A percentile compares a stretch with the other conserved stretches of the same genome.
phyloP scores from a whole-genome alignment of 2,329 filamentous ascomycete species.

The Daldinia sp. region DNA sequence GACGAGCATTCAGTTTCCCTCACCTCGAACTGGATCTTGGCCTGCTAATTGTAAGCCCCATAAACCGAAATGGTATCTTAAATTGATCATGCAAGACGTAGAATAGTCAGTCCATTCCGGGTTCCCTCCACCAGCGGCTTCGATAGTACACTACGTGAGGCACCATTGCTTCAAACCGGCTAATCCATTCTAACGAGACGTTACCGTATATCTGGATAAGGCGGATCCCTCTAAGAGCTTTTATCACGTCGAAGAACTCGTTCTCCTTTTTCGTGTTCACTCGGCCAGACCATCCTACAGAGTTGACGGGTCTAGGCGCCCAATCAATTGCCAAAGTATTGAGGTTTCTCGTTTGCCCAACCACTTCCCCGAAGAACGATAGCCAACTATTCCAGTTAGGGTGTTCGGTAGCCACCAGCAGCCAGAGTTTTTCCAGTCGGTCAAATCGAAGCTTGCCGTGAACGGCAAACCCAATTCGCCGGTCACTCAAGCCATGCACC shows the following conservation, averaged over 20 bases:
- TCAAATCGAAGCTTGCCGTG: slow-evolving; percentile 42
- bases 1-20: too few species aligned
- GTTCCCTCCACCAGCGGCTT: slow-evolving; percentile 43
- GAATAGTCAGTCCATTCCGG: slow-evolving; percentile 25
- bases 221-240: slow-evolving; percentile 26
- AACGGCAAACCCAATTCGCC: slow-evolving; percentile 45
- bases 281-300: slow-evolving; percentile 24
- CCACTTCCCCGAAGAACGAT: slow-evolving; percentile 40
- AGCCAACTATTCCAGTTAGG: slow-evolving; percentile 48
- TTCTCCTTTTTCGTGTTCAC: slow-evolving; percentile 39
- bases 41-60: not conserved
- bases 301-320: slow-evolving; percentile 37
- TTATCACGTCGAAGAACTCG: slow-evolving; percentile 37
- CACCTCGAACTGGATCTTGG: too few species aligned
- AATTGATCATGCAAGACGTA: too few species aligned
- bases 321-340: slow-evolving; percentile 44
- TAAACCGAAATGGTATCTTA: not conserved
- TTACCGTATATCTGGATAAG: slow-evolving; percentile 38
- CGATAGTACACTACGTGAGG: slow-evolving; percentile 28
- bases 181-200: slow-evolving; percentile 33
- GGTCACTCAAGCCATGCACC: slow-evolving; percentile 36
- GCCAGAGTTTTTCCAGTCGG: slow-evolving; percentile 40
- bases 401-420: slow-evolving; percentile 42
- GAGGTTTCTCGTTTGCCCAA: slow-evolving; percentile 29
- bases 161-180: slow-evolving; percentile 20